Evolutionary conservation across 179 eudicot genomes (phyloP).

Genomic region (Silene noctiflora): DNA sequence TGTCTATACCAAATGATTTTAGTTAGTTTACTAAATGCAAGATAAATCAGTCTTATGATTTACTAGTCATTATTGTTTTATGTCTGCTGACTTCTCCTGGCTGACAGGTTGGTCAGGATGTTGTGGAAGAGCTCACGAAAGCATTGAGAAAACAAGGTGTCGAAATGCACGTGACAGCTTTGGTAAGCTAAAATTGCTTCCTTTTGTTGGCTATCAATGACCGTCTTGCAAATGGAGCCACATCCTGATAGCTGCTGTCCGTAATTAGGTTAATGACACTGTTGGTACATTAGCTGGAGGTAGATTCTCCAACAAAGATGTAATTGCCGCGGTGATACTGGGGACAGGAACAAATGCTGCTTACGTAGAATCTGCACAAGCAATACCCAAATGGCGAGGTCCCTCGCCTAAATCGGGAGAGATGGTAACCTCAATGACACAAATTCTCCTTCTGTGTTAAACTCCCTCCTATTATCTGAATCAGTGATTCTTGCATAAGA

Average conservation of each 20-base stretch:
- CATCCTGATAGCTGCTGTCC: constrained; percentile 19
- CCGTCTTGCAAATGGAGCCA: not conserved
- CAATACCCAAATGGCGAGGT: constrained; percentile 76
- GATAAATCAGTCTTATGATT: not conserved
- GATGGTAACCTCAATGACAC: constrained; percentile 43
- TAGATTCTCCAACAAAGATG: constrained; percentile 70
- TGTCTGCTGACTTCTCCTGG: constrained; percentile 7
- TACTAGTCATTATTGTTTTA: not conserved
- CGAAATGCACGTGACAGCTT: constrained; percentile 55
- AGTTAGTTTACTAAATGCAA: not conserved
- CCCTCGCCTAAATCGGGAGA: constrained; percentile 64
- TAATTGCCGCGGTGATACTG: constrained; percentile 72
- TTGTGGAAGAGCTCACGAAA: constrained; percentile 46
- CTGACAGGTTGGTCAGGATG: constrained; percentile 61
- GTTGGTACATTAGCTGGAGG: constrained; percentile 89
- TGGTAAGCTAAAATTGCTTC: constrained; percentile 36
- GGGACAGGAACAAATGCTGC: constrained; percentile 97
- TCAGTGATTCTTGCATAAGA: no score
- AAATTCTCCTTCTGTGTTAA: not conserved
- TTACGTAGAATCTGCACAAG: constrained; percentile 66
- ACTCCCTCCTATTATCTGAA: not conserved
- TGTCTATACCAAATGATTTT: not conserved
- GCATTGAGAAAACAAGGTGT: constrained; percentile 51
- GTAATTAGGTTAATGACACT: constrained; percentile 69
- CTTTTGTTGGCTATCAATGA: not conserved